Conservation (phyloP, 2,329 filamentous ascomycete species). For the Talaromyces islandicus region DNA sequence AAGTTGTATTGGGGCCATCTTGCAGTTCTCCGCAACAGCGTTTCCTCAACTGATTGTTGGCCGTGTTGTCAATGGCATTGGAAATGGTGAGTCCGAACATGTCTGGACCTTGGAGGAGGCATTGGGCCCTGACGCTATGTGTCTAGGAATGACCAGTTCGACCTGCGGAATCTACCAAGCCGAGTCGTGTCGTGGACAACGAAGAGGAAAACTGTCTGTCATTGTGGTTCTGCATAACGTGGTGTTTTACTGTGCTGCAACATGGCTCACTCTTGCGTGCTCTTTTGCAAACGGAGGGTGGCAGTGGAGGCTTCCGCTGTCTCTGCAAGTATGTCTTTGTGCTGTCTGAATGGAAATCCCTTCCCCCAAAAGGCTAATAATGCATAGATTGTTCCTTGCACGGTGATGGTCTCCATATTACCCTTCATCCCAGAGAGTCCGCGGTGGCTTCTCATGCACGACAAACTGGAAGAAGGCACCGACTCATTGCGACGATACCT, state of each 20-base stretch:
- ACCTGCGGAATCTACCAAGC: constrained; percentile 42
- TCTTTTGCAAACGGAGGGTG: constrained; percentile 17
- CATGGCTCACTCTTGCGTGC: constrained; percentile 27
- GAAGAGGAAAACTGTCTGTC: constrained; percentile 51
- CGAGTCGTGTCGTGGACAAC: constrained; percentile 42
- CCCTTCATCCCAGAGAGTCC: constrained; percentile 31
- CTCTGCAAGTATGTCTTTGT: constrained; percentile 36
- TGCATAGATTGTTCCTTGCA: constrained; percentile 37
- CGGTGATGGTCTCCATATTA: constrained; percentile 32
- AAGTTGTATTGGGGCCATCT: not conserved
- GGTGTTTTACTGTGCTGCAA: constrained; percentile 24
- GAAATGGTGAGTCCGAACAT: constrained; percentile 38
- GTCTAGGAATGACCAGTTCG: constrained; percentile 46
- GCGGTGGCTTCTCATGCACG: constrained; percentile 39
- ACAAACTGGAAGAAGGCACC: constrained; percentile 40
- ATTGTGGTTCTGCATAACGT: constrained; percentile 36
- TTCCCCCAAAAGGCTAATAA: constrained; percentile 24
- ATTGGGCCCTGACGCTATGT: not conserved
- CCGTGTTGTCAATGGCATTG: constrained; percentile 47
- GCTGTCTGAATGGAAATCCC: not conserved
- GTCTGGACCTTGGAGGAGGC: constrained; percentile 18
- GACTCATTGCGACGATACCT: constrained; percentile 42
- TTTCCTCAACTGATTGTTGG: constrained; percentile 47
- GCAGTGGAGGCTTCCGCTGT: constrained; percentile 27
- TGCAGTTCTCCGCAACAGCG: constrained; percentile 15